phyloP scores from a whole-genome alignment of 768 basidiomycete genomes.

The Lactarius hengduanensis region DNA sequence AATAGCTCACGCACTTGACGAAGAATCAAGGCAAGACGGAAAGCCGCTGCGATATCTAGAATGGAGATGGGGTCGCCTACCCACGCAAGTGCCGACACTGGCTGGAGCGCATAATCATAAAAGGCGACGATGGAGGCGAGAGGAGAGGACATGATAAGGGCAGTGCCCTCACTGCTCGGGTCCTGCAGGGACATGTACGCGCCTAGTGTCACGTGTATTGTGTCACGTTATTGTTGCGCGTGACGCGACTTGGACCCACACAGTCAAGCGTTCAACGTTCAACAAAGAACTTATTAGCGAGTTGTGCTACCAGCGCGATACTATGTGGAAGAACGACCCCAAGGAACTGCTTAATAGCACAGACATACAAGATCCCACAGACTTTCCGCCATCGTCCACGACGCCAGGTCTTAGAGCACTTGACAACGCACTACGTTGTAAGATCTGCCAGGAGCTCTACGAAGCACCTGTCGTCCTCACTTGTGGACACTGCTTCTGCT shows the following conservation, averaged over 20 bases:
- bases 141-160: constrained; percentile 19
- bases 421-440: constrained; percentile 40
- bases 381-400: constrained; percentile 33
- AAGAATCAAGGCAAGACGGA: constrained; percentile 28
- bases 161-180: not conserved
- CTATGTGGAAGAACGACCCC: constrained; percentile 20
- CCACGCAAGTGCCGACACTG: constrained; percentile 22
- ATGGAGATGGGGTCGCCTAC: constrained; percentile 21
- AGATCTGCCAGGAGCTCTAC: constrained; percentile 43
- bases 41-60: constrained; percentile 25
- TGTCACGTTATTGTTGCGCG: not conserved
- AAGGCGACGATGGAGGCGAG: constrained; percentile 24
- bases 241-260: not conserved
- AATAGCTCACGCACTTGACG: constrained; percentile 24
- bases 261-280: not conserved
- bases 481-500: constrained; percentile 46
- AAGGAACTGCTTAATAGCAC: constrained; percentile 20
- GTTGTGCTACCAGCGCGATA: not conserved
- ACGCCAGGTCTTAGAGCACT: constrained; percentile 36
- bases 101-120: constrained; percentile 27
- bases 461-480: constrained; percentile 40
- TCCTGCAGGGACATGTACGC: not conserved
- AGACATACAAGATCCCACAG: constrained; percentile 36
- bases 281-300: not conserved
- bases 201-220: not conserved